Base-by-base conservation (phyloP, 2,329 filamentous ascomycete genomes). In the Amauroascus niger region DNA sequence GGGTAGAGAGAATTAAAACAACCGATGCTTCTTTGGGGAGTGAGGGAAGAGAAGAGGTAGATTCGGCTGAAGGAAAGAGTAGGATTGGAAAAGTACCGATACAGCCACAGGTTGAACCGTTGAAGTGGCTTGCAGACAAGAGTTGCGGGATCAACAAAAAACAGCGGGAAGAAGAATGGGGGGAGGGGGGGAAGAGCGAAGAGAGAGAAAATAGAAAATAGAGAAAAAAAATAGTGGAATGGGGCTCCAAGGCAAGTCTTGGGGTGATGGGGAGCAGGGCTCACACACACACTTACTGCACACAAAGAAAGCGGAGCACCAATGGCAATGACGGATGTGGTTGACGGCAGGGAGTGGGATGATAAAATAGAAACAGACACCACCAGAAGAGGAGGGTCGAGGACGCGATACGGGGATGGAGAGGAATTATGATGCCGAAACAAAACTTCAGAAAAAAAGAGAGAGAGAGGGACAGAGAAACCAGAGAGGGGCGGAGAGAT, bases 121-220 rank as follows among this genome's bases (percentile, higher is more conserved):
- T 41, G 44, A 53, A 41, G 44, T 46, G 40, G 43, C 28, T 53
- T 40, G 32, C 32, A 48, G 33, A 53, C 32, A 48, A 47, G 35
- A 24, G 41, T 46, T 40, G 33, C 41, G 41, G 48, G 44, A 53
- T 47, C 43, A 53, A 50, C 48, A 41, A 43, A n/a, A n/a, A 40
- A 30, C 48, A 50, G 37, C 20, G 47, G 32, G 43, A 47, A 47
- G 30, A 14, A 24, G 3, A n/a, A 47, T 20, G 20, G 43, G 44
- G 26, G 39, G 30, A 41, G 47, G 16, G 20, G 43, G 44, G 26
- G 39, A 18, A 41, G 47, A 28, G 2, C n/a, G 35, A 37, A 33
- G 39, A 39, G n/a, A n/a, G n/a, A n/a, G n/a, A n/a, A n/a, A n/a
- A n/a, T n/a, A n/a, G n/a, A n/a, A n/a, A n/a, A n/a, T n/a, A n/a